Base-by-base conservation (phyloP, 2,329 filamentous ascomycete genomes). In the Xylaria sp. region DNA sequence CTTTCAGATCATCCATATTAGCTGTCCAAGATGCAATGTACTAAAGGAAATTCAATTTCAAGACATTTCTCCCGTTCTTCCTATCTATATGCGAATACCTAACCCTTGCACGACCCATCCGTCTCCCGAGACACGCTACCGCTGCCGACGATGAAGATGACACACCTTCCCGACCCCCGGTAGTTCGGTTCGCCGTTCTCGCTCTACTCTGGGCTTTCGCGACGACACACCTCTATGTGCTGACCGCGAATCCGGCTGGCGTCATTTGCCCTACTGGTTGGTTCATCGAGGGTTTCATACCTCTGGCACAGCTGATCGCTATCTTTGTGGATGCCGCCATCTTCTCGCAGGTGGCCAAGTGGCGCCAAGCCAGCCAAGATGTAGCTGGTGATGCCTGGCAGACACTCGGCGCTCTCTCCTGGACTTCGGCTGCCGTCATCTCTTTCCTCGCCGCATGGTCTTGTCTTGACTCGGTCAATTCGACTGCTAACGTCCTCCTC, bases 11-110 rank as follows among this genome's bases (percentile, higher is more conserved):
- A 1, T 1, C 21, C 17, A 6, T 5, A 12, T 14, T 15, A 17
- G 8, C 12, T 46, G 21, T 47, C 23, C n/a, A n/a, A n/a, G 23
- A 50, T 17, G 21, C 28, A 31, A 43, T 11, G 5, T 28, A 33
- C 49, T 58, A 21, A 57, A 14, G 4, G 17, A 25, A 8, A 5
- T 35, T 3, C 14, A 49, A 47, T 8, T 12, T 45, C 15, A 52
- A 77, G 76, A 67, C 73, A 4, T 74, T 77, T 55, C 69, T 78
- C 7, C 76, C 73, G 2, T 69, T 72, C 43, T 59, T 73, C 35
- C 45, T 74, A 33, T 61, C 69, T 9, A 17, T 75, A 46, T 65
- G 71, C 60, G 64, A 69, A 19, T 38, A 65, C 21, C 57, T 31
- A 31, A 31, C 69, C 21, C 65, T 67, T 3, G 52, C 66, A 9